Percentiles rank a stretch among this genome's conserved stretches.
phyloP scores from a whole-genome alignment of 1,284 basidiomycete species.

The Fomitiporia mediterranea region DNA sequence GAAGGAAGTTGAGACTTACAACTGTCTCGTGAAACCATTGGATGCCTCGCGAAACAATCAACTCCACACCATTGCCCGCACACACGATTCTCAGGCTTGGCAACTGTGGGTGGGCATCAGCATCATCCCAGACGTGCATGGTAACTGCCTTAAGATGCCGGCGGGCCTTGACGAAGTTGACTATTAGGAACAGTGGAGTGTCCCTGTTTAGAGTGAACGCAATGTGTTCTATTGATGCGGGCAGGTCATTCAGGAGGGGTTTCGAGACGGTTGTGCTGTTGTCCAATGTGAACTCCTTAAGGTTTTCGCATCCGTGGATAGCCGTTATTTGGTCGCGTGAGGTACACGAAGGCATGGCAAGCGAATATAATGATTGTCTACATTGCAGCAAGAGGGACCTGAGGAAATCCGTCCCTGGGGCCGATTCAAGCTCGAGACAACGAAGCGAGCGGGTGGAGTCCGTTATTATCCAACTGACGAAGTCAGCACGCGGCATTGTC shows the following conservation, averaged over 20 bases:
- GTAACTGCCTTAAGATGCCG: constrained; percentile 40
- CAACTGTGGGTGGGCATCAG: constrained; percentile 42
- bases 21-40: constrained; percentile 41
- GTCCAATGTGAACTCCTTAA: constrained; percentile 51
- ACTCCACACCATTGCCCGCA: constrained; percentile 46
- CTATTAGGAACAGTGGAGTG: constrained; percentile 45
- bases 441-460: constrained; percentile 46
- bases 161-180: constrained; percentile 44
- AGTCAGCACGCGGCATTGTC: constrained; percentile 49
- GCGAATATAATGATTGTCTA: constrained; percentile 43
- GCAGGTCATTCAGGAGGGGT: constrained; percentile 45
- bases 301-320: constrained; percentile 42
- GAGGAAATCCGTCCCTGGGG: constrained; percentile 48
- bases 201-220: constrained; percentile 54
- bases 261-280: constrained; percentile 42
- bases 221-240: constrained; percentile 45
- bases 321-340: constrained; percentile 43
- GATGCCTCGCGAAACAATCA: constrained; percentile 43
- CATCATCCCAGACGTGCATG: constrained; percentile 44
- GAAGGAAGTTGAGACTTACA: constrained; percentile 34
- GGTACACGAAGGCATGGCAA: constrained; percentile 51
- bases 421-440: constrained; percentile 51
- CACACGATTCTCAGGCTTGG: constrained; percentile 51
- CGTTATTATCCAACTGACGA: constrained; percentile 64
- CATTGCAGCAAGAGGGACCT: constrained; percentile 48